Evolutionary conservation across 164 flowering plant species (phyloP).

Genomic region (grape (Vitis vinifera)): ASM3070453v1 NC_081822.1:11417001-11417500

Average conservation of each 20-base stretch:
- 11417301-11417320: constrained; percentile 75
- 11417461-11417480: neutral
- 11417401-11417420: no score
- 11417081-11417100: constrained; percentile 64
- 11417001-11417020: constrained; percentile 74
- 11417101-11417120: constrained; percentile 56
- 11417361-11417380: neutral
- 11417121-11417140: constrained; percentile 43
- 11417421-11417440: neutral
- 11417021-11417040: constrained; percentile 75
- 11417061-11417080: constrained; percentile 78
- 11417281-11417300: constrained; percentile 89
- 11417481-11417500: constrained; percentile 59
- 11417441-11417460: neutral
- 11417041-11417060: constrained; percentile 61
- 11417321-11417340: constrained; percentile 49
- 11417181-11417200: neutral
- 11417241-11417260: constrained; percentile 95
- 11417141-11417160: neutral
- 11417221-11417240: constrained; percentile 78
- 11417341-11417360: constrained; percentile 1
- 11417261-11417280: constrained; percentile 88
- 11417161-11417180: neutral
- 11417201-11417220: constrained; percentile 39
- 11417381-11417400: no score